Evolutionary conservation across 176 grass and related monocot genomes (phyloP), one percentile per base, ranked within the genome.

Genomic region (Areca catechu): DNA sequence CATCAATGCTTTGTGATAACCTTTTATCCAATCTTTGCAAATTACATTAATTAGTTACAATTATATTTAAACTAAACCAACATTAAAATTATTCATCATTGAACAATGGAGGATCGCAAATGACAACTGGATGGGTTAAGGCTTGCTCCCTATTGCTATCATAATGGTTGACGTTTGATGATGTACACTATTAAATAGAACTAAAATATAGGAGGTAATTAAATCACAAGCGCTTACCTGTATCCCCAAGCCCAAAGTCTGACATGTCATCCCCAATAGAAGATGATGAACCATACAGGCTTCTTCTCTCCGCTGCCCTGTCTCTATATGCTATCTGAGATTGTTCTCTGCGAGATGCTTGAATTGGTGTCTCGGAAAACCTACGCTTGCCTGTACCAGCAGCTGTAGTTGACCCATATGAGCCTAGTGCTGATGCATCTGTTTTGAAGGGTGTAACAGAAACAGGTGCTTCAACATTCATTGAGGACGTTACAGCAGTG

Each of bases 241-340:
- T 68, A 85, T 83, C 76, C 43, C 24, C 69, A 61, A 79, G 30
- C 43, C n/a, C 57, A 52, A 82, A 20, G 51, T 58, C 75, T 77
- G 63, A 58, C 56, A 48, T 15, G 64, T 82, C 77, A 58, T 63
- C 81, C 50, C 62, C 61, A 68, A 74, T 71, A 14, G 81, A 78
- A 34, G 82, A 77, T 77, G 80, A 79, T 72, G n/a, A n/a, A n/a
- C 88, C 88, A 62, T 98, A 93, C 3, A 98, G 66, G 63, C 18
- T 98, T 55, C 94, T 71, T 83, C 94, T 92, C 74, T 98, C 94
- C 50, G 94, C 94, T 37, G 94, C 94, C 22, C 94, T 75, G 51
- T 98, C 94, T 92, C 94, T 92, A 48, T 98, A 98, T 47, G 80
- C 79, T 47, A 67, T 66, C 63, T 85, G 80, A 64, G 58, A 50